phyloP scores from a whole-genome alignment of 495 filamentous ascomycete genomes.

The Trichoderma virens region DNA sequence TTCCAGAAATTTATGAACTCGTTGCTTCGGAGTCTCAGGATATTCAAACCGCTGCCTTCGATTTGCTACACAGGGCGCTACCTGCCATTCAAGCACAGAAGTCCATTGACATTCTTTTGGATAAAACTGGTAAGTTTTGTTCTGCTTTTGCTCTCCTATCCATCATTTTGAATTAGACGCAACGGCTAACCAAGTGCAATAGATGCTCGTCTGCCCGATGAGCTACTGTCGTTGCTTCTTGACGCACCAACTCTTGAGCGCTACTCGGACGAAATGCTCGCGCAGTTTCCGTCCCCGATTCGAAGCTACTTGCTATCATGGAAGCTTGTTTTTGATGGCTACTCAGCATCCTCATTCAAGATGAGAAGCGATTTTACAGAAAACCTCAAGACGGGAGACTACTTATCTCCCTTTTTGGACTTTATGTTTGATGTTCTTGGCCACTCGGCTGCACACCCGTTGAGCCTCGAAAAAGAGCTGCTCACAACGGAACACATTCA shows the following conservation, averaged over 20 bases:
- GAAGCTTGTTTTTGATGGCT: conserved; percentile 85
- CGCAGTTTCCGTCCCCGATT: conserved; percentile 43
- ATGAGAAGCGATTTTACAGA: conserved; percentile 71
- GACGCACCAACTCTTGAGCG: conserved; percentile 39
- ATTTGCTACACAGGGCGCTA: conserved; percentile 68
- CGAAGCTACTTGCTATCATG: conserved; percentile 84
- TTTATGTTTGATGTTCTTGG: conserved; percentile 80
- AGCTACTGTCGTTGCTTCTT: conserved; percentile 60
- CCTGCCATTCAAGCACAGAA: conserved; percentile 71
- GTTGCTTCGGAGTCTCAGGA: conserved; percentile 65
- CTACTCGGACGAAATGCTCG: conserved; percentile 38
- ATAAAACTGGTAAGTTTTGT: conserved; percentile 48
- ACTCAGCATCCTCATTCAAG: conserved; percentile 67
- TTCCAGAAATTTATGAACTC: conserved; percentile 58
- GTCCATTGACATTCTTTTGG: conserved; percentile 71
- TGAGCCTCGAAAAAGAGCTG: conserved; percentile 42
- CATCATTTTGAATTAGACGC: not conserved
- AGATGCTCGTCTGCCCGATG: conserved; percentile 57
- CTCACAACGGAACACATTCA: conserved; percentile 55
- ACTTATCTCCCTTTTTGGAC: conserved; percentile 59
- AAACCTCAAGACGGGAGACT: conserved; percentile 64
- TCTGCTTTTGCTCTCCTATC: not conserved
- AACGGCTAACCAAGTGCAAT: conserved; percentile 9
- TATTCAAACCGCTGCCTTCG: conserved; percentile 75
- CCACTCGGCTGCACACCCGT: conserved; percentile 55